Evolutionary conservation across 176 grass and related monocot genomes (phyloP), one percentile per base, ranked within the genome.

Genomic region (Paspalum vaginatum): DNA sequence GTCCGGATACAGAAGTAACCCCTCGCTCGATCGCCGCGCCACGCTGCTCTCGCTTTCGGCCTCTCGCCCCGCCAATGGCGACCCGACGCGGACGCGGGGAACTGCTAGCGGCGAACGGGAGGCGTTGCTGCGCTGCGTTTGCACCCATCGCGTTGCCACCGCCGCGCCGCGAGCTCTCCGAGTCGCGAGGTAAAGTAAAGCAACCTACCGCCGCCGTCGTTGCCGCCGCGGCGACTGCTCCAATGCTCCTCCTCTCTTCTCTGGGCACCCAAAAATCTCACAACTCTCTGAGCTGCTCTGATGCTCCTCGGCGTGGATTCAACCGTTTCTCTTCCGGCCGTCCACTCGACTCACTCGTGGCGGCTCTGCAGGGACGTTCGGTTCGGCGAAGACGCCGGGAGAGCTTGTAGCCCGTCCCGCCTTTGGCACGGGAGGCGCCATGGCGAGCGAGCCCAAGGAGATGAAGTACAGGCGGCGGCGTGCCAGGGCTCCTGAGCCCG

Each of bases 391-490:
- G 50, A 62, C n/a, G n/a, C 11, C 10, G 45, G 64, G 38, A 1
- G 17, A 49, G 40, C 40, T 3, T n/a, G 43, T 22, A 24, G 22
- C 56, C 21, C 25, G 27, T 16, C 65, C 54, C 7, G 18, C 8
- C 50, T 6, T 2, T 14, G 20, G 56, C 22, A 22, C 20, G 22
- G 25, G 40, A 41, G 79, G 61, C 61, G 73, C 37, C 75, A 91
- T 87, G 85, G 78, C 81, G 60, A 91, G 62, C 62, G 71, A 88
- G 13, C 17, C 43, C 5, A 91, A 88, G 87, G 83, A 86, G 85
- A 89, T 83, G 85, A 88, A 88, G 89, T 91, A 82, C 86, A 80
- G 79, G 66, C 52, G 75, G 47, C 75, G 87, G 68, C 24, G n/a
- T n/a, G n/a, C 11, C 18, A 68, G 72, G 44, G 17, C 20, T 1